A percentile compares a stretch with the other conserved stretches of the same genome.
These are phyloP conservation scores for Puccinia novopanici DNA, from an alignment of 1,284 basidiomycete species.

Conservation along the genomic window DNA sequence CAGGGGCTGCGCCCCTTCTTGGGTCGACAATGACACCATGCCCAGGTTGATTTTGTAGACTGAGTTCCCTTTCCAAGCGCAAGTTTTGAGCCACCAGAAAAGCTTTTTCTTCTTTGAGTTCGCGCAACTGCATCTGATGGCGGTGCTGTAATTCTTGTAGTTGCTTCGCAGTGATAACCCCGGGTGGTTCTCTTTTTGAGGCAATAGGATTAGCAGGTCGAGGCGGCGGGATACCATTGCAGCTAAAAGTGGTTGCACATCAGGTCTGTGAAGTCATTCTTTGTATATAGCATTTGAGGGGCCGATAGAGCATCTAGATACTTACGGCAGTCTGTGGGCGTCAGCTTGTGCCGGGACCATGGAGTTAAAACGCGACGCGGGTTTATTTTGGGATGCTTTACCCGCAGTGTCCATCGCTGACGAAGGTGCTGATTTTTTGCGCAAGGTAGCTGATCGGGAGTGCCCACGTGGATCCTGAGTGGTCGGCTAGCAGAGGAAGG, in stretches of 20 bases:
- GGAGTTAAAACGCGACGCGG: slow-evolving; percentile 19
- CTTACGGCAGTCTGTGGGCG: slow-evolving; percentile 9
- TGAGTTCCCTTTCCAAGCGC: slow-evolving; percentile 32
- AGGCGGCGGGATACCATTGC: neutral
- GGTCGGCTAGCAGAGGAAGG: neutral
- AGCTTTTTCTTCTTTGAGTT: slow-evolving; percentile 36
- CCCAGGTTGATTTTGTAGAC: slow-evolving; percentile 10
- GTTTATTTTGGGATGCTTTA: neutral
- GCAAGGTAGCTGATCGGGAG: slow-evolving; percentile 10
- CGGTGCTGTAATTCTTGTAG: slow-evolving; percentile 34
- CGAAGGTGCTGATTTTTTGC: neutral
- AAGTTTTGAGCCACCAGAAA: slow-evolving; percentile 36
- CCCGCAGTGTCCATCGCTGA: neutral
- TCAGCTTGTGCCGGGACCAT: slow-evolving; percentile 6
- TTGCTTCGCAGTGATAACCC: slow-evolving; percentile 22
- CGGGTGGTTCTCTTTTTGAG: neutral
- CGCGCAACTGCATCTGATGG: slow-evolving; percentile 28
- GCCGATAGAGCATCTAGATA: neutral
- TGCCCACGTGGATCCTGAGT: neutral
- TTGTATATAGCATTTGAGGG: neutral
- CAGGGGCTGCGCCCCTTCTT: neutral
- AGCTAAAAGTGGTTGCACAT: neutral
- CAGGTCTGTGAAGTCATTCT: neutral
- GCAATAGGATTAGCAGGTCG: slow-evolving; percentile 27
- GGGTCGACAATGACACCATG: neutral